Percentiles rank a stretch among this genome's conserved stretches.
Evolutionary conservation across 257 asterid species (phyloP).

Genomic region (Parsonsia alboflavescens): DNA sequence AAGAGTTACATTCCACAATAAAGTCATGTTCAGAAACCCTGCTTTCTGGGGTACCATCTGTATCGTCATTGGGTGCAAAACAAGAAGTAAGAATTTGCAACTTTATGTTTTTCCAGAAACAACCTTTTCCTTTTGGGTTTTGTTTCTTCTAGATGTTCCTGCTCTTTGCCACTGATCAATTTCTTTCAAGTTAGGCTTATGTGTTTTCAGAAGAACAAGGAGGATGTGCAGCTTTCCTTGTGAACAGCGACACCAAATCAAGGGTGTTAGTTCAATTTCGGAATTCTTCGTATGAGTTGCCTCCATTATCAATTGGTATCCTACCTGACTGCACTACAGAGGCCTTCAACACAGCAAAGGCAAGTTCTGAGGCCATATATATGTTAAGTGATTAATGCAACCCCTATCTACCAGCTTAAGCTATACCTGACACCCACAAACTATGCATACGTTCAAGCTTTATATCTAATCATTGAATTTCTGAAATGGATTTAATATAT

Average conservation of each 20-base stretch:
- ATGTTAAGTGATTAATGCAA: no score
- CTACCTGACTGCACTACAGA: constrained; percentile 71
- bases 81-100: constrained; percentile 52
- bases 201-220: constrained; percentile 40
- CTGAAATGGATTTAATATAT: not conserved
- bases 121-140: not conserved
- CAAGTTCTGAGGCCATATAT: constrained; percentile 14
- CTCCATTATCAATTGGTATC: constrained; percentile 74
- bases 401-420: no score
- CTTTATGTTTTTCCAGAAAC: not conserved
- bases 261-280: constrained; percentile 41
- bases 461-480: no score
- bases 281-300: constrained; percentile 42
- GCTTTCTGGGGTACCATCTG: constrained; percentile 43
- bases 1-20: constrained; percentile 62
- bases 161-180: not conserved
- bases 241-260: constrained; percentile 37
- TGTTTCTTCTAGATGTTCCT: not conserved
- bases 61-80: constrained; percentile 38
- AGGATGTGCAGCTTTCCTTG: constrained; percentile 81
- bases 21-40: constrained; percentile 47
- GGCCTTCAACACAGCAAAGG: constrained; percentile 82
- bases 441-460: no score
- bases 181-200: constrained; percentile 45
- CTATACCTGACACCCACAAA: no score